These are phyloP conservation scores for Euphorbia corollata DNA, from an alignment of 441 rosid genomes.

Conservation along the genomic window DNA sequence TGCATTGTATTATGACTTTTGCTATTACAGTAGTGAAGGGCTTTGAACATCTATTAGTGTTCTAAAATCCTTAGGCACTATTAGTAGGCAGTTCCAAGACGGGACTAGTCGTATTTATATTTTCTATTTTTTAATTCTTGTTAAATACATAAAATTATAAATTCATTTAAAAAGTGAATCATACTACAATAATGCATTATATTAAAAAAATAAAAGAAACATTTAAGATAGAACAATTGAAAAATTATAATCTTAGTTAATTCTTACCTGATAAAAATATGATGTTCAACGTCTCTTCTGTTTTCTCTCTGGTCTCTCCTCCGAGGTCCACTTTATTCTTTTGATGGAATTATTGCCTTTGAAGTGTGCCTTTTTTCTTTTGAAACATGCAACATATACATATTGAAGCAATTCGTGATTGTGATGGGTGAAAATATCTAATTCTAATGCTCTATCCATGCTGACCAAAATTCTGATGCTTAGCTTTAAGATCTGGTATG, in stretches of 20 bases:
- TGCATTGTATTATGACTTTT: slow-evolving; percentile 3
- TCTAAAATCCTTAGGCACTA: too few relatives aligned
- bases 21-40: background rate
- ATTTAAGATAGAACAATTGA: too few relatives aligned
- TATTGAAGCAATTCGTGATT: background rate
- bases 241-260: too few relatives aligned
- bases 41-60: background rate
- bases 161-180: too few relatives aligned
- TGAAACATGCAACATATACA: background rate
- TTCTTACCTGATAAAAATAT: background rate
- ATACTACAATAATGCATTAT: too few relatives aligned
- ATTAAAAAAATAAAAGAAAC: too few relatives aligned
- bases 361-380: background rate
- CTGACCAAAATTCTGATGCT: background rate
- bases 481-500: background rate
- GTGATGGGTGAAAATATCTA: background rate
- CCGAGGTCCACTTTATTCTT: background rate
- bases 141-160: too few relatives aligned
- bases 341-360: background rate
- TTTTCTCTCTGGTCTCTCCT: background rate
- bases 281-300: background rate
- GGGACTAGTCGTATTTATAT: too few relatives aligned
- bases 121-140: too few relatives aligned
- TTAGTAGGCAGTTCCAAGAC: too few relatives aligned
- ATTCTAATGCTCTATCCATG: background rate